Base-by-base conservation (phyloP, 257 asterid species). In the Nicotiana undulata region DNA sequence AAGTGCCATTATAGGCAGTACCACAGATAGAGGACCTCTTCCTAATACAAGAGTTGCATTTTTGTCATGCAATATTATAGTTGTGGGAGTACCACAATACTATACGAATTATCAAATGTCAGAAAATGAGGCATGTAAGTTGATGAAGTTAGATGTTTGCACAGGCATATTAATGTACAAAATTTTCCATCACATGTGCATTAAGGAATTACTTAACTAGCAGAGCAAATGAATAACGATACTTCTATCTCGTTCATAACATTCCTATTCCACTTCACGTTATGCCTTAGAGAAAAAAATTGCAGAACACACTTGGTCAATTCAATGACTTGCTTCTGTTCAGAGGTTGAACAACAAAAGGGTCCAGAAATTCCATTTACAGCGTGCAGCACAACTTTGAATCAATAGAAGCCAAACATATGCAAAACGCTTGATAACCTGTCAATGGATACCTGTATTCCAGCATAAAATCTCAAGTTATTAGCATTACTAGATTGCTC, bases 351-450 rank as follows among this genome's bases (percentile, higher is more conserved):
- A 82, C 88, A n/a, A 56, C 83, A 84, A 29, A 29, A 84, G 18
- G 10, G 0, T 29, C 29, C 66, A 49, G 66, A 9, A 75, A 34
- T 60, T 46, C 58, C n/a, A 31, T 53, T 84, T 84, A 95, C 55
- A 91, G 88, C 0, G 96, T 87, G 92, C 99, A 95, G 85, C 99
- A 95, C 83, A 94, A 90, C 79, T 95, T 95, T 5, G 98, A 88
- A 83, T 93, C 97, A 65, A 95, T 91, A 52, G 98, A 92, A 66
- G 97, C 97, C 91, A 95, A 88, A 74, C 93, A 90, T 82, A 95
- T 89, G 90, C 96, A 91, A 85, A 95, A 93, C 24, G 99, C 99
- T 87, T 93, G 99, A 83, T 91, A 95, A 55, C 97, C 99, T 24
- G 94, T 88, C 87, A 95, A 77, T 20, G 99, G 99, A 87, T 93